These are phyloP conservation scores for Geosmithia morbida DNA, from an alignment of 2,329 filamentous ascomycete species.

Conservation along the genomic window DNA sequence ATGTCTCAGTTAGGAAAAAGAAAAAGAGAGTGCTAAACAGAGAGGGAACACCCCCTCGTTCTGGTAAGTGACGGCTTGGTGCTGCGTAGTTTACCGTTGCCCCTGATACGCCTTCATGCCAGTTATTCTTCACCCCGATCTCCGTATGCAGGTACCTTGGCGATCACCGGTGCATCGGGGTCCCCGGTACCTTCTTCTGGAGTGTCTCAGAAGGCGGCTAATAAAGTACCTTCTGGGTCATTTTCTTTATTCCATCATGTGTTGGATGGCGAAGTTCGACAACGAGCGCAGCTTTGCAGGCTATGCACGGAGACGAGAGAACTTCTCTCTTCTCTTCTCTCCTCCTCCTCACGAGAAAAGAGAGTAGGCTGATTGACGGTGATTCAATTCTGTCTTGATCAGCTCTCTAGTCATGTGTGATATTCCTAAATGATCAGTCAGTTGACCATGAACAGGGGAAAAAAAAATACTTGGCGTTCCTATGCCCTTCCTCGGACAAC, in stretches of 20 bases:
- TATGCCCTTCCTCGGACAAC: background rate
- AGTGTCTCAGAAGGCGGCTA: background rate
- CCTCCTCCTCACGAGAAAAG: no score
- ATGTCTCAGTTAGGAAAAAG: background rate
- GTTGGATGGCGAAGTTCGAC: no score
- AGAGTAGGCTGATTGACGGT: no score
- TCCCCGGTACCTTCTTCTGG: background rate
- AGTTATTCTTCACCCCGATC: background rate
- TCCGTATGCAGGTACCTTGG: background rate
- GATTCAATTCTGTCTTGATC: no score
- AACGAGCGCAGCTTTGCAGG: no score
- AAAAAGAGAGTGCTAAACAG: background rate
- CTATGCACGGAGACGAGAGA: no score
- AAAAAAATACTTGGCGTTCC: background rate
- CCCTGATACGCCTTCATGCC: constrained; percentile 2
- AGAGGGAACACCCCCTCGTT: background rate
- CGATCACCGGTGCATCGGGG: background rate
- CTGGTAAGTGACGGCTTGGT: background rate
- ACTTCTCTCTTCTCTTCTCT: no score
- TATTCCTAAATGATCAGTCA: background rate
- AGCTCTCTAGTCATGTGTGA: background rate
- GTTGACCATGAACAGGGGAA: background rate
- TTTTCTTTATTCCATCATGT: background rate
- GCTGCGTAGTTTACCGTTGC: background rate
- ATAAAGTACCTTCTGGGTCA: background rate